These are phyloP conservation scores for Flaveria linearis DNA, from an alignment of 129 eudicot species.

Conservation along the genomic window DNA sequence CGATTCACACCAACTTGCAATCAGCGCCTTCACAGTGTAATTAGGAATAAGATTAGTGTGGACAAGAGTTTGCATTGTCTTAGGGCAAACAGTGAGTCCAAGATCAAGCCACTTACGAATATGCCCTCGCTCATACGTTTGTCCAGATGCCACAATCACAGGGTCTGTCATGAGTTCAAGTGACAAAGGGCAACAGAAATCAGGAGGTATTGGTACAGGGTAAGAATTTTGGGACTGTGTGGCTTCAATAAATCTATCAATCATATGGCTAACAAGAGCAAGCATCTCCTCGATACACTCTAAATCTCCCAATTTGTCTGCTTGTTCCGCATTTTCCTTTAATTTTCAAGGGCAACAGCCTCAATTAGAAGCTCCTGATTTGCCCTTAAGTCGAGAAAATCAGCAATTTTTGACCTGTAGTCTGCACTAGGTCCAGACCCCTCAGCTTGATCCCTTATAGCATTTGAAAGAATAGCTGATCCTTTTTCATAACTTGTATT, in stretches of 20 bases:
- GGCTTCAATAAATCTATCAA: slow-evolving; percentile 55
- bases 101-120: slow-evolving; percentile 92
- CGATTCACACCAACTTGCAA: slow-evolving; percentile 87
- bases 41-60: slow-evolving; percentile 94
- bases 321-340: slow-evolving; percentile 89
- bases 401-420: slow-evolving; percentile 59
- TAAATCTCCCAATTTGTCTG: slow-evolving; percentile 72
- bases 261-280: slow-evolving; percentile 76
- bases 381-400: slow-evolving; percentile 66
- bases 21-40: slow-evolving; percentile 91
- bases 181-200: slow-evolving; percentile 96
- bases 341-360: slow-evolving; percentile 94
- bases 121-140: slow-evolving; percentile 87
- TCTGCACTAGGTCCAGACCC: slow-evolving; percentile 73
- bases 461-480: slow-evolving; percentile 53
- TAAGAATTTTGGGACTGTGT: slow-evolving; percentile 68
- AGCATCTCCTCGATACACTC: slow-evolving; percentile 79
- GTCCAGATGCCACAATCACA: slow-evolving; percentile 96
- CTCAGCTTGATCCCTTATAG: slow-evolving; percentile 64
- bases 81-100: slow-evolving; percentile 95
- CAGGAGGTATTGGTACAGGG: slow-evolving; percentile 80
- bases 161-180: slow-evolving; percentile 98
- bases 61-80: slow-evolving; percentile 79
- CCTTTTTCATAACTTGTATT: slow-evolving; percentile 52
- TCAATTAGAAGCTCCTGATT: slow-evolving; percentile 91